A percentile compares a stretch with the other conserved stretches of the same genome.
Conservation (phyloP, 2,329 filamentous ascomycete species). For the Alternaria dauci region DNA sequence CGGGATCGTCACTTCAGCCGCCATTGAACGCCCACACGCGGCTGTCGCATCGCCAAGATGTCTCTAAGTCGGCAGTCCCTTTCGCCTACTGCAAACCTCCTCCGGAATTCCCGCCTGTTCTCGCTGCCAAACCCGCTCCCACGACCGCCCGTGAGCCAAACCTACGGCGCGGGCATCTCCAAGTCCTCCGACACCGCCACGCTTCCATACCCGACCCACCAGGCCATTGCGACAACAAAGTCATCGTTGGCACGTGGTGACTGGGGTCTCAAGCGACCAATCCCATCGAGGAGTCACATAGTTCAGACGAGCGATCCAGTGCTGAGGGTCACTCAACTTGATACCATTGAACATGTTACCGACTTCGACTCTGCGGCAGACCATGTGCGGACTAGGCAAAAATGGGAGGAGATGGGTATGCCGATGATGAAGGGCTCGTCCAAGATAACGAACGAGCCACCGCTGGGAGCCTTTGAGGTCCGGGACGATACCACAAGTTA, state of each 20-base stretch:
- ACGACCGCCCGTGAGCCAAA: constrained; percentile 58
- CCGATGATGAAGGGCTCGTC: constrained; percentile 63
- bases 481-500: constrained; percentile 46
- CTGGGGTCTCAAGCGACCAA: constrained; percentile 88
- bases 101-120: constrained; percentile 90
- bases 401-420: constrained; percentile 84
- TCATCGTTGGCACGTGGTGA: constrained; percentile 80
- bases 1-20: constrained; percentile 37
- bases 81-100: constrained; percentile 72
- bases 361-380: constrained; percentile 86
- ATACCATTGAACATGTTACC: constrained; percentile 87
- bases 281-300: constrained; percentile 76
- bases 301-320: constrained; percentile 73
- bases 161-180: constrained; percentile 59
- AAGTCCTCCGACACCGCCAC: constrained; percentile 75
- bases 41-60: constrained; percentile 50
- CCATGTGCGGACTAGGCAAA: constrained; percentile 79
- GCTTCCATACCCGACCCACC: constrained; percentile 78
- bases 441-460: constrained; percentile 25
- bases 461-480: constrained; percentile 43
- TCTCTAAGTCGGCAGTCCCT: constrained; percentile 45
- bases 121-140: constrained; percentile 81
- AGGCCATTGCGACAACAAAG: constrained; percentile 80
- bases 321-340: constrained; percentile 78
- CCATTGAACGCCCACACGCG: constrained; percentile 43